Percentiles rank a stretch among this genome's conserved stretches.
Conservation (phyloP, 208 protist species). For the Leishmania arabica region DNA sequence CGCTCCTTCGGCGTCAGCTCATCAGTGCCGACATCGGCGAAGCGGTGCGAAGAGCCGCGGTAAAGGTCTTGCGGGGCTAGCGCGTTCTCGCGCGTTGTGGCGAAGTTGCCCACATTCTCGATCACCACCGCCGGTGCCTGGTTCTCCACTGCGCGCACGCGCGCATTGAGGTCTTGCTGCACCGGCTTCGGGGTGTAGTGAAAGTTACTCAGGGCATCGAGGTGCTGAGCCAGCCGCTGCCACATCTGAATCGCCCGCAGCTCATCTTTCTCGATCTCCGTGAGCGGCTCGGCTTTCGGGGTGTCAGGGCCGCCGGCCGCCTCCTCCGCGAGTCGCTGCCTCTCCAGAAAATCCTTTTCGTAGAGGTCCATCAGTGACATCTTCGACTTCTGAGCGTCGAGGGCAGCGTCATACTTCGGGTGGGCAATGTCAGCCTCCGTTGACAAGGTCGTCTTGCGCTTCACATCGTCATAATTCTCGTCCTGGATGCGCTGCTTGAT, state of each 20-base stretch:
- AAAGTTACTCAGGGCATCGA: slow-evolving; percentile 93
- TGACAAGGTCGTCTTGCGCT: slow-evolving; percentile 46
- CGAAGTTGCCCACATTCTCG: slow-evolving; percentile 85
- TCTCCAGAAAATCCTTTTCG: slow-evolving; percentile 91
- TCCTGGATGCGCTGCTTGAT: slow-evolving; percentile 86
- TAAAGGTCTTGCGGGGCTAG: slow-evolving; percentile 91
- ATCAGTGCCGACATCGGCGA: slow-evolving; percentile 65
- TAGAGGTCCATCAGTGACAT: slow-evolving; percentile 92
- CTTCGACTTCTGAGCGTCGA: slow-evolving; percentile 89
- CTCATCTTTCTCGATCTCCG: slow-evolving; percentile 92
- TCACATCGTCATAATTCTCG: slow-evolving; percentile 83
- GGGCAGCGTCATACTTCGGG: slow-evolving; percentile 51
- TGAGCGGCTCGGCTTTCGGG: slow-evolving; percentile 77
- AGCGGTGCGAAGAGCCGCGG: slow-evolving; percentile 57
- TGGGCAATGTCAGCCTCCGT: slow-evolving; percentile 68
- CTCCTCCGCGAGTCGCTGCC: slow-evolving; percentile 67
- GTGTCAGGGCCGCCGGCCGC: slow-evolving; percentile 34
- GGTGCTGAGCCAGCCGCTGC: slow-evolving; percentile 85
- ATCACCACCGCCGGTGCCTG: slow-evolving; percentile 85
- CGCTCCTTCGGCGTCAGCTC: slow-evolving; percentile 79
- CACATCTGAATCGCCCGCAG: slow-evolving; percentile 92
- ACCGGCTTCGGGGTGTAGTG: slow-evolving; percentile 91
- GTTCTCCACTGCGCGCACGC: slow-evolving; percentile 84
- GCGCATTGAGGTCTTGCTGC: slow-evolving; percentile 82
- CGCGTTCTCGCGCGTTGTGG: slow-evolving; percentile 71